These are phyloP conservation scores for Mycena chlorophos DNA, from an alignment of 768 basidiomycete genomes.

Conservation along the genomic window DNA sequence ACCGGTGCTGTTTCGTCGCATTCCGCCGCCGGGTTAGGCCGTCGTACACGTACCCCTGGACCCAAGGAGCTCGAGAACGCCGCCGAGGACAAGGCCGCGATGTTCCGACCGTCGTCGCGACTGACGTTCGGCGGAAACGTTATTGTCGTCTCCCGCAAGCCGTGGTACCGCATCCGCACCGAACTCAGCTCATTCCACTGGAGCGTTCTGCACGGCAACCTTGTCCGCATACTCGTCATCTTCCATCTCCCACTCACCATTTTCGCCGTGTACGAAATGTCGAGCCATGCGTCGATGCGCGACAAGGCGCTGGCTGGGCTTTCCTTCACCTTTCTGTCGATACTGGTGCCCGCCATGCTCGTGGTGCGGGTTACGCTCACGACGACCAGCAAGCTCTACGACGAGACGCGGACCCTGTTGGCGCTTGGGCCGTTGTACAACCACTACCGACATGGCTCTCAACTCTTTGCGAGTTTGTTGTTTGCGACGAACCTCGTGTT, in stretches of 20 bases:
- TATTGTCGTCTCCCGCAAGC: conserved; percentile 31
- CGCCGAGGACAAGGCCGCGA: conserved; percentile 27
- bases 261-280: conserved; percentile 88
- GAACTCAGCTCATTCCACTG: conserved; percentile 79
- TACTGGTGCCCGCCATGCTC: conserved; percentile 73
- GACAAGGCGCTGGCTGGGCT: conserved; percentile 80
- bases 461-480: conserved; percentile 80
- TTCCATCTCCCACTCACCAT: conserved; percentile 95
- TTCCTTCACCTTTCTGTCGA: conserved; percentile 77
- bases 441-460: conserved; percentile 88
- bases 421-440: conserved; percentile 92
- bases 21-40: conserved; percentile 23
- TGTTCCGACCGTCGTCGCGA: conserved; percentile 20
- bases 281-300: conserved; percentile 53
- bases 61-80: conserved; percentile 33
- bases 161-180: conserved; percentile 57
- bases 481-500: conserved; percentile 81
- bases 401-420: conserved; percentile 90
- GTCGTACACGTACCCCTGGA: conserved; percentile 20
- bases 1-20: conserved; percentile 21
- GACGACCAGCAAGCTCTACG: conserved; percentile 87
- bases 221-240: conserved; percentile 84
- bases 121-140: conserved; percentile 19
- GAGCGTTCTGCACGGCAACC: conserved; percentile 83
- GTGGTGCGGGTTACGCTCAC: conserved; percentile 78